phyloP scores from a whole-genome alignment of 148 eudicot species.

The Rhododendron mucronatum region DNA sequence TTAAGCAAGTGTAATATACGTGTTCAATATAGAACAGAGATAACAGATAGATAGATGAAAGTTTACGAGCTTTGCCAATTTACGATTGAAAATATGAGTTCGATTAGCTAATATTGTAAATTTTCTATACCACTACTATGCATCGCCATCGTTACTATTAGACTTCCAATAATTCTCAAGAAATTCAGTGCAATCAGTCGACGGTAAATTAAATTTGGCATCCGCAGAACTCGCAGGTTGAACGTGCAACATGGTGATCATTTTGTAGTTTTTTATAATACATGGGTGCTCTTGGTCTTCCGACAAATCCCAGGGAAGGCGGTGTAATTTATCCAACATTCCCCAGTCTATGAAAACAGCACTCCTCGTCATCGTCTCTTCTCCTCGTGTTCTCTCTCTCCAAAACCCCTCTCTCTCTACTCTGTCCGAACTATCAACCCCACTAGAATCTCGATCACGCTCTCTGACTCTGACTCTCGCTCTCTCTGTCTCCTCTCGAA shows the following conservation, averaged over 20 bases:
- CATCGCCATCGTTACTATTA: too few species aligned
- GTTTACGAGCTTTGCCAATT: neutral
- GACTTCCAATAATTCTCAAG: too few species aligned
- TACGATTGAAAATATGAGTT: too few species aligned
- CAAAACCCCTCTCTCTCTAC: neutral
- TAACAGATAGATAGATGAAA: neutral
- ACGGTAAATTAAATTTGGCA: too few species aligned
- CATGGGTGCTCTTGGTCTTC: neutral
- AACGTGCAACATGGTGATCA: neutral
- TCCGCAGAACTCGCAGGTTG: neutral
- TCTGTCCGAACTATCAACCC: neutral
- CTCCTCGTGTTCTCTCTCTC: neutral
- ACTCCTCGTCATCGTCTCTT: neutral
- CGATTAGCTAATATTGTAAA: neutral
- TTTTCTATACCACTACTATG: too few species aligned
- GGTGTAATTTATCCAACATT: neutral
- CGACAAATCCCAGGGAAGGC: neutral
- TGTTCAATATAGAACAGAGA: neutral
- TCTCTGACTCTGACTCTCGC: neutral
- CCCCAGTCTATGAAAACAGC: neutral
- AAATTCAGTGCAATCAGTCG: too few species aligned
- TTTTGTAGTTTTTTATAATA: neutral
- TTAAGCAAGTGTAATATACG: neutral
- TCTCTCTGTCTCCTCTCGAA: neutral
- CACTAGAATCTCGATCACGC: slow-evolving; percentile 4